Evolutionary conservation across 495 filamentous ascomycete genomes (phyloP), one percentile per base, ranked within the genome.

Genomic region (Tetracladium marchalianum): DNA sequence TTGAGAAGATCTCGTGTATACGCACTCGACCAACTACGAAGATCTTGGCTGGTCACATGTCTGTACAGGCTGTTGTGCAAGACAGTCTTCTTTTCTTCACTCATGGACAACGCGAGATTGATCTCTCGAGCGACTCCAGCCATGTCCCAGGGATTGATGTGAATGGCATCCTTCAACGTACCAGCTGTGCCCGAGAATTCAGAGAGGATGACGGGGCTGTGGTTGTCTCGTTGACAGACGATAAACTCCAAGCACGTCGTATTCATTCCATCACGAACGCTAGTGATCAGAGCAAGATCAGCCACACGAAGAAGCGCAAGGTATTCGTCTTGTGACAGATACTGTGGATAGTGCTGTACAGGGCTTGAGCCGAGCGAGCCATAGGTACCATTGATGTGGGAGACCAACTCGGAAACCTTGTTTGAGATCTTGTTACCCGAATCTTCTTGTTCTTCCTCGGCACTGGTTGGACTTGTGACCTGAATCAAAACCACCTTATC

Each of bases 101-200:
- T 66, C 82, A 93, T 87, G 6, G 67, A 78, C 50, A 96, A 66
- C 1, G 89, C 90, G 47, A 78, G 64, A 51, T 90, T 75, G 58
- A 96, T 90, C 39, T 82, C 73, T 34, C 76, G 72, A 9, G 90
- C 88, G 17, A 94, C 87, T 11, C 82, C 87, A 13, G 72, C 74
- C 16, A 88, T 69, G 53, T 95, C 87, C 84, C 89, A 95, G 2
- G 90, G 90, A 64, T 96, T 96, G 64, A 96, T 92, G 58, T 93
- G 86, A 48, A 95, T 84, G 17, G 90, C 90, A 56, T 81, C 81
- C 41, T 74, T 77, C 27, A 96, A 75, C 15, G 81, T 89, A 32
- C 87, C 86, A 36, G 90, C 89, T 0, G 90, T 94, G 51, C 90
- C 90, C 32, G 89, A 94, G 62, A 96, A 96, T 64, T 96, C 90